Evolutionary conservation across 2,329 filamentous ascomycete genomes (phyloP).

Genomic region (Neofusicoccum ribis): DNA sequence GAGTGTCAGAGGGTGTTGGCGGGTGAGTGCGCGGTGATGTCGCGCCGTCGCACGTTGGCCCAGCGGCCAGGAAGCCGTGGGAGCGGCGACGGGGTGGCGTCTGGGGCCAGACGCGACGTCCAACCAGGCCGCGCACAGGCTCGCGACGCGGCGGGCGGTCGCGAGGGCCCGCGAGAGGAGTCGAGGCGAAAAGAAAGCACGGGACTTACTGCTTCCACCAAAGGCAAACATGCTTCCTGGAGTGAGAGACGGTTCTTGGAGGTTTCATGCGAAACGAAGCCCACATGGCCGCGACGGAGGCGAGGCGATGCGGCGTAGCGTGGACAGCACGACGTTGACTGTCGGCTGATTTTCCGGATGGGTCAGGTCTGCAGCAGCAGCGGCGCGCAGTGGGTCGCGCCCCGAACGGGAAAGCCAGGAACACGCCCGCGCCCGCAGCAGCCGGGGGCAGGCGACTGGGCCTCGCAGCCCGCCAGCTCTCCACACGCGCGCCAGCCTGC

Average conservation of each 20-base stretch:
- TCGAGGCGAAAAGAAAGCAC: conserved; percentile 7
- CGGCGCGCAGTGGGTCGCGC: neutral
- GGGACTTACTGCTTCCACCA: conserved; percentile 33
- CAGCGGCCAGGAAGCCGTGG: neutral
- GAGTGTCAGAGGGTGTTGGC: neutral
- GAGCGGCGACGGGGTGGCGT: neutral
- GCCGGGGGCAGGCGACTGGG: neutral
- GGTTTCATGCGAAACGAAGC: conserved; percentile 17
- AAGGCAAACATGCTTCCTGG: conserved; percentile 37
- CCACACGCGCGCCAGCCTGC: conserved; percentile 1
- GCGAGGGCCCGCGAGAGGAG: neutral
- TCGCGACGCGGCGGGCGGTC: neutral
- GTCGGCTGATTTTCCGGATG: conserved; percentile 16
- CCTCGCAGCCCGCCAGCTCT: neutral
- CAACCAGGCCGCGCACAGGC: conserved; percentile 8
- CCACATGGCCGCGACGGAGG: conserved; percentile 14
- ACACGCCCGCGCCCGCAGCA: neutral
- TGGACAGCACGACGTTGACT: conserved; percentile 3
- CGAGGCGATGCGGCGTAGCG: conserved; percentile 9
- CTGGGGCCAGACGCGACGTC: neutral
- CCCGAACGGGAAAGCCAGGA: neutral
- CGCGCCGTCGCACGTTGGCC: neutral
- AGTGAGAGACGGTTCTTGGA: neutral
- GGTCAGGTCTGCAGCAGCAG: neutral
- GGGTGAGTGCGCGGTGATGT: neutral